Evolutionary conservation across 2,329 filamentous ascomycete genomes (phyloP).

Genomic region (Elsinoe ampelina): DNA sequence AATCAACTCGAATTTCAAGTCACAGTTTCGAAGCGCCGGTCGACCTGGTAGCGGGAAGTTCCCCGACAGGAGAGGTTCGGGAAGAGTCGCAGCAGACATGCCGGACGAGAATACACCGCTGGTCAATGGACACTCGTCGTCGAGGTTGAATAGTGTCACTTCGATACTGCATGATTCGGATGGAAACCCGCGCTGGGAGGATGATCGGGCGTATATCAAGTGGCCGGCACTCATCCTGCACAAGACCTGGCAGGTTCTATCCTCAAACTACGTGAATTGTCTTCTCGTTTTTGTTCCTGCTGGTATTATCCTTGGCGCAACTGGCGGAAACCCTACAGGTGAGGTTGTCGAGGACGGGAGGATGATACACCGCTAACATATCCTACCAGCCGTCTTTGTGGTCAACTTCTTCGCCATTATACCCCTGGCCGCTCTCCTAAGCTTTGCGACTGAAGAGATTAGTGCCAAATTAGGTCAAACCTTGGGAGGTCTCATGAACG

Average conservation of each 20-base stretch:
- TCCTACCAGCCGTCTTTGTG: constrained; percentile 54
- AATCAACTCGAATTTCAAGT: constrained; percentile 14
- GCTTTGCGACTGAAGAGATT: constrained; percentile 85
- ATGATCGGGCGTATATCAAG: constrained; percentile 25
- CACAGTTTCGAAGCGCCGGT: constrained; percentile 14
- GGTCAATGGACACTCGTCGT: constrained; percentile 17
- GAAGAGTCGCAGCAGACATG: constrained; percentile 45
- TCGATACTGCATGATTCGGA: constrained; percentile 14
- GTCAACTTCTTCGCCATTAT: constrained; percentile 94
- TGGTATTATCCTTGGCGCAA: constrained; percentile 57
- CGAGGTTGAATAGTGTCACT: constrained; percentile 10
- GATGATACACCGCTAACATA: too few species aligned
- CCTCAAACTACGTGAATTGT: constrained; percentile 55
- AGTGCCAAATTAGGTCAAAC: constrained; percentile 70
- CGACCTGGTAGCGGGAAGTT: constrained; percentile 6
- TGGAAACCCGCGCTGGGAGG: constrained; percentile 17
- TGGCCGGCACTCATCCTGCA: constrained; percentile 26
- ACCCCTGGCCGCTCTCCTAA: constrained; percentile 75
- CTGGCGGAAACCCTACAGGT: constrained; percentile 52
- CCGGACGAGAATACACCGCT: constrained; percentile 24
- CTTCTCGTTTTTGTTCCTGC: constrained; percentile 65
- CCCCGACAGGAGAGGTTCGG: not conserved
- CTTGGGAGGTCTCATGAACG: constrained; percentile 79
- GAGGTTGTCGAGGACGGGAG: too few species aligned
- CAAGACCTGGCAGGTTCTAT: constrained; percentile 35